phyloP scores from a whole-genome alignment of 306 rosid genomes.

The Trifolium pratense region DNA sequence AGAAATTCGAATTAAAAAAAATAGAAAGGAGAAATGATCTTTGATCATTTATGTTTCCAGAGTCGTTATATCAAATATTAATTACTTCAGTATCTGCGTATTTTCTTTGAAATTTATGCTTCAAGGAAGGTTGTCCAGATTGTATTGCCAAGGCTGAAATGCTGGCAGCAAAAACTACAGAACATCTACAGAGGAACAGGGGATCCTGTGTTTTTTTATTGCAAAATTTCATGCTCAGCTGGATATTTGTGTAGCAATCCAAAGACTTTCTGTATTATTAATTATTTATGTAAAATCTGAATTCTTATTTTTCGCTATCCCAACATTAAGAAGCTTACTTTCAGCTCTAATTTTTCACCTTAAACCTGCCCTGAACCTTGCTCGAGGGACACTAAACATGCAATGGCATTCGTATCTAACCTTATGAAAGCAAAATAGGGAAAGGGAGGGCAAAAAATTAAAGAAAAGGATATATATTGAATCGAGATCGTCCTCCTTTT shows the following conservation, averaged over 20 bases:
- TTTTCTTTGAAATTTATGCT: background rate
- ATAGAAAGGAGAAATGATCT: background rate
- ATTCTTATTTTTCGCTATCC: background rate
- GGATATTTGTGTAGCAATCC: background rate
- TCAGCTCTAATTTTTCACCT: background rate
- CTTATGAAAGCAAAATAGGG: background rate
- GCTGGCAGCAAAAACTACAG: background rate
- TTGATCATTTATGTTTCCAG: no score
- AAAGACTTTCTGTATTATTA: slow-evolving; percentile 12
- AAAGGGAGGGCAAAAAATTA: background rate
- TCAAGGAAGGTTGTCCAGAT: background rate
- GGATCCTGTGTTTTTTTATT: background rate
- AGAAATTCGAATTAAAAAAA: slow-evolving; percentile 3
- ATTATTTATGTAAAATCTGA: background rate
- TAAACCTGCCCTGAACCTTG: slow-evolving; percentile 6
- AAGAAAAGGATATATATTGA: slow-evolving; percentile 75
- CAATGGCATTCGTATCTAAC: slow-evolving; percentile 9
- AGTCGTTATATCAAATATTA: no score
- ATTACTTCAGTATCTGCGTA: no score
- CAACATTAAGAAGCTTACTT: background rate
- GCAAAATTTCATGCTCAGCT: background rate
- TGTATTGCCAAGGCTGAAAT: background rate
- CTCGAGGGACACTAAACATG: slow-evolving; percentile 3
- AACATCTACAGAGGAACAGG: slow-evolving; percentile 13
- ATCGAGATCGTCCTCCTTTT: slow-evolving; percentile 78